These are phyloP conservation scores for Hirschfeldia incana DNA, from an alignment of 345 rosid genomes.

Conservation along the genomic window DNA sequence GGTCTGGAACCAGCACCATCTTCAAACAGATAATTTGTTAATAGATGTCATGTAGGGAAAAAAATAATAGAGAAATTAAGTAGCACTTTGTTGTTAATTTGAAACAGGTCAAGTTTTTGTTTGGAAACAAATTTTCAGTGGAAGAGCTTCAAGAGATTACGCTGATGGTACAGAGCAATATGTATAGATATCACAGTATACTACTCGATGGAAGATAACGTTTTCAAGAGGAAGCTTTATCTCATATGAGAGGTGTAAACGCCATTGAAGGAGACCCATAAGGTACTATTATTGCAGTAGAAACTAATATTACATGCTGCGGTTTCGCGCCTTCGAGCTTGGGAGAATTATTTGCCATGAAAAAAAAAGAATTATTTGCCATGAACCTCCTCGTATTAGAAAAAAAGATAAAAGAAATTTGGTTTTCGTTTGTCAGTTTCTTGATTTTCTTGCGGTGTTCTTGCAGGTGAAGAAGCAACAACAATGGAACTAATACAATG, in stretches of 20 bases:
- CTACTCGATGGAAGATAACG: slow-evolving; percentile 95
- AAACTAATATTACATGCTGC: no score
- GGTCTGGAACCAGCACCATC: slow-evolving; percentile 97
- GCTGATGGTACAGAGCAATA: slow-evolving; percentile 96
- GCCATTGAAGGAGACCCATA: slow-evolving; percentile 48
- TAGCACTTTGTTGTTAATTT: background rate
- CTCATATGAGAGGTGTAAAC: slow-evolving; percentile 44
- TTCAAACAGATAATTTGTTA: slow-evolving; percentile 75
- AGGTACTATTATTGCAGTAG: slow-evolving; percentile 42
- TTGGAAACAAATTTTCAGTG: slow-evolving; percentile 71
- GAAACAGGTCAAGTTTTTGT: slow-evolving; percentile 88
- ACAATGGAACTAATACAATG: slow-evolving; percentile 38
- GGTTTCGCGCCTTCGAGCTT: no score
- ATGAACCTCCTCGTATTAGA: background rate
- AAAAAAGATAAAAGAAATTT: background rate
- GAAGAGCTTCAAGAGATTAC: slow-evolving; percentile 89
- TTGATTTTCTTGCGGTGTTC: background rate
- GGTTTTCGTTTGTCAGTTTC: background rate
- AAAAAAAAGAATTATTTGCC: no score
- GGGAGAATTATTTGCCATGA: no score
- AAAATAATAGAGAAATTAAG: background rate
- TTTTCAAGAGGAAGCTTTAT: slow-evolving; percentile 87
- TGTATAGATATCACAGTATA: slow-evolving; percentile 91
- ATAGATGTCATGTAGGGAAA: background rate
- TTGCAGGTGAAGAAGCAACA: slow-evolving; percentile 52